A percentile compares a stretch with the other conserved stretches of the same genome.
Conservation (phyloP, 2,329 filamentous ascomycete genomes). For the Akanthomyces dipterigenus region DNA sequence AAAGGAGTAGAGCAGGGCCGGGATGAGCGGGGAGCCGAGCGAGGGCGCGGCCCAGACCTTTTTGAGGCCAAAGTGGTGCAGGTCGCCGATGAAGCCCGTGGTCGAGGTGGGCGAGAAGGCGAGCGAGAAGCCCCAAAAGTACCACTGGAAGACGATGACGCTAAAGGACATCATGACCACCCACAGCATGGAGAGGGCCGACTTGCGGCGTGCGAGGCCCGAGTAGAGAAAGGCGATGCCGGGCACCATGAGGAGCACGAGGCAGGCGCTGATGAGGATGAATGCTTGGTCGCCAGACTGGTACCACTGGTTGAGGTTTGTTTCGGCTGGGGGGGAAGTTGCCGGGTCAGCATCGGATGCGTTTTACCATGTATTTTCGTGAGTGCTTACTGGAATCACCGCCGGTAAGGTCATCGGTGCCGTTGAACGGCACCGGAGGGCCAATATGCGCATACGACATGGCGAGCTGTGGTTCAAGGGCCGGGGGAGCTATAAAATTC, state of each 20-base stretch:
- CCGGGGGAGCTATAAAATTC: conserved; percentile 14
- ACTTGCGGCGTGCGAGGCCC: conserved; percentile 94
- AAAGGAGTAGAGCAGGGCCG: conserved; percentile 86
- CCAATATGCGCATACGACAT: conserved; percentile 58
- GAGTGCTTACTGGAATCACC: conserved; percentile 67
- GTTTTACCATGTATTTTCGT: background rate
- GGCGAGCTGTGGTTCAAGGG: too few relatives aligned
- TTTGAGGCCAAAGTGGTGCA: conserved; percentile 82
- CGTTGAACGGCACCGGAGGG: conserved; percentile 54
- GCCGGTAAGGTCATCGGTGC: conserved; percentile 56
- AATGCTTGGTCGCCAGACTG: conserved; percentile 86
- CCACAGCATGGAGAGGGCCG: conserved; percentile 94
- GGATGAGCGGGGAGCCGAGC: conserved; percentile 79
- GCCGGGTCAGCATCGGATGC: background rate
- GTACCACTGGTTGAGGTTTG: conserved; percentile 94
- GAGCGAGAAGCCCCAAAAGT: conserved; percentile 97
- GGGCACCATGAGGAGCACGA: conserved; percentile 95
- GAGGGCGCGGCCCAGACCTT: conserved; percentile 80
- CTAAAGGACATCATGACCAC: conserved; percentile 91
- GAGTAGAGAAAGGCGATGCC: conserved; percentile 97
- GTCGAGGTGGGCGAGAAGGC: conserved; percentile 77
- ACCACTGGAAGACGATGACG: conserved; percentile 96
- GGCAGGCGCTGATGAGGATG: conserved; percentile 82
- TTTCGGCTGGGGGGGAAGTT: background rate
- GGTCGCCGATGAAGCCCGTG: conserved; percentile 86